Percentiles rank a stretch among this genome's conserved stretches.
Evolutionary conservation across 768 basidiomycete genomes (phyloP).

Genomic region (Naganishia onofrii): DNA sequence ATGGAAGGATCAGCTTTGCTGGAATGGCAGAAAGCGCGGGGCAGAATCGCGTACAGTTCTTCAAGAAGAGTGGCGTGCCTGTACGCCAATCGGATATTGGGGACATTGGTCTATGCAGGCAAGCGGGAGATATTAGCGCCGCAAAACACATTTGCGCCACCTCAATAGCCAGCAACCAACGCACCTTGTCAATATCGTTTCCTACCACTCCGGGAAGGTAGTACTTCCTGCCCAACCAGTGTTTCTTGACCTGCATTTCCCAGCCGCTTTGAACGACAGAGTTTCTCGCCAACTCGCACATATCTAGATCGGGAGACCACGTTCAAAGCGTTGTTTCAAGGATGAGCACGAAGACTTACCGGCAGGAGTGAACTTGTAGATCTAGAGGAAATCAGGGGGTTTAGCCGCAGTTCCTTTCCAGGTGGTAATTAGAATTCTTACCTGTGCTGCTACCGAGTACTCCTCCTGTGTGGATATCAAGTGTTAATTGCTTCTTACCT

Average conservation of each 20-base stretch:
- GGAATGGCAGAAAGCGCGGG: background rate
- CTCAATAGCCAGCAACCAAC: constrained; percentile 27
- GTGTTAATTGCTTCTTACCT: background rate
- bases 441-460: constrained; percentile 96
- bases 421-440: constrained; percentile 51
- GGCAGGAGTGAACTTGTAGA: constrained; percentile 84
- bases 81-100: constrained; percentile 82
- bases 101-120: constrained; percentile 81
- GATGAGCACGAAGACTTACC: constrained; percentile 31
- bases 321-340: background rate
- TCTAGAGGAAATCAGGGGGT: constrained; percentile 57
- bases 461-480: constrained; percentile 61
- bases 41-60: constrained; percentile 59
- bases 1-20: background rate
- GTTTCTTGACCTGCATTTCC: constrained; percentile 93
- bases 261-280: constrained; percentile 95
- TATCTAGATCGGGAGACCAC: constrained; percentile 42
- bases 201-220: constrained; percentile 88
- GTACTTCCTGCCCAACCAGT: constrained; percentile 77
- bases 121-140: background rate
- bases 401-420: background rate
- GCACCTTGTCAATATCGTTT: constrained; percentile 91
- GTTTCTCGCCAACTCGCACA: constrained; percentile 97
- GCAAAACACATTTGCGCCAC: background rate
- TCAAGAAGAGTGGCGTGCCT: constrained; percentile 84